These are phyloP conservation scores for Exsudoporus frostii DNA, from an alignment of 768 basidiomycete genomes.

Conservation along the genomic window DNA sequence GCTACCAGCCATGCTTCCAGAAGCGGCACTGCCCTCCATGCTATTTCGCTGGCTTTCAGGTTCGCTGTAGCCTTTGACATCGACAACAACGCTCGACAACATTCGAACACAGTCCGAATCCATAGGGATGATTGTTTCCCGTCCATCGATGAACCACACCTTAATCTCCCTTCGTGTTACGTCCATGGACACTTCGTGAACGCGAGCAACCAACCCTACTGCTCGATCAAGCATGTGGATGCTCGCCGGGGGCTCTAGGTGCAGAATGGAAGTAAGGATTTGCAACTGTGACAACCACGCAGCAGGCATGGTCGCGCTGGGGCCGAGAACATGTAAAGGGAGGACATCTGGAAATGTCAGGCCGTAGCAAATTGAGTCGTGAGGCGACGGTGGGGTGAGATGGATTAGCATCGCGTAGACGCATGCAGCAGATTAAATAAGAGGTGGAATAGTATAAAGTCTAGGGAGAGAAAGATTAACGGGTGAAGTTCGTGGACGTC, in stretches of 20 bases:
- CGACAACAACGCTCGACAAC: conserved; percentile 49
- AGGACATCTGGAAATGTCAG: conserved; percentile 47
- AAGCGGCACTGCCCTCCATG: conserved; percentile 28
- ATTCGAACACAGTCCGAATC: conserved; percentile 38
- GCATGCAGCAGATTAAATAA: conserved; percentile 24
- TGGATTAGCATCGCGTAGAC: conserved; percentile 51
- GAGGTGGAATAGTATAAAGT: conserved; percentile 22
- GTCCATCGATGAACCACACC: conserved; percentile 59
- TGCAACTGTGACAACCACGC: conserved; percentile 57
- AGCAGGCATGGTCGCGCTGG: conserved; percentile 36
- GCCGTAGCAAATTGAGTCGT: conserved; percentile 58
- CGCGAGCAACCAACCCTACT: conserved; percentile 51
- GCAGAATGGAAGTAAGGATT: conserved; percentile 44
- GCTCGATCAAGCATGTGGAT: conserved; percentile 61
- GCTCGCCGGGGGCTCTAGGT: conserved; percentile 48
- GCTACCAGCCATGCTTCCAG: conserved; percentile 17
- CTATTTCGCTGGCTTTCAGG: conserved; percentile 28
- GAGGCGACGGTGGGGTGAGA: conserved; percentile 42
- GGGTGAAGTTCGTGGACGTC: conserved; percentile 16
- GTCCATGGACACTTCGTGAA: conserved; percentile 64
- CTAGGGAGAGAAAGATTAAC: conserved; percentile 12
- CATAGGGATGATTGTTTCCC: conserved; percentile 47
- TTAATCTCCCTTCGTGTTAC: conserved; percentile 42
- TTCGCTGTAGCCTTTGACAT: conserved; percentile 50
- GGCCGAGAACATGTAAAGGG: conserved; percentile 34